Percentiles rank a stretch among this genome's conserved stretches.
Evolutionary conservation across 805 yeast species (phyloP).

Genomic region (Wickerhamiella cacticola): DNA sequence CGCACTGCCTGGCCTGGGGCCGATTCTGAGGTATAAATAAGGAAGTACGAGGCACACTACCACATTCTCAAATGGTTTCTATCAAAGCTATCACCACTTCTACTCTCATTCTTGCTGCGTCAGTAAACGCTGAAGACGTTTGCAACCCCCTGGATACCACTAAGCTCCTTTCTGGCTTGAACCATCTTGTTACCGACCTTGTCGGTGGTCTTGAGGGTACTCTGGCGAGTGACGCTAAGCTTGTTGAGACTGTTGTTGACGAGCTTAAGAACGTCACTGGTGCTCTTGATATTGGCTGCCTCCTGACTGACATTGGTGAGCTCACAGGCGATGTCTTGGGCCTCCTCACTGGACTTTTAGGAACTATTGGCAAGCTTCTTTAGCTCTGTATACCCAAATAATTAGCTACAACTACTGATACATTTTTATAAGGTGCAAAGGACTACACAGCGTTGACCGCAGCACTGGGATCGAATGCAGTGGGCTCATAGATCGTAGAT

Average conservation of each 20-base stretch:
- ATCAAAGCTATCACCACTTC: background rate
- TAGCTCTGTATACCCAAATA: background rate
- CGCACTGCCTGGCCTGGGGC: background rate
- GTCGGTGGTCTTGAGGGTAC: background rate
- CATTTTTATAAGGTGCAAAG: background rate
- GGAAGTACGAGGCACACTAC: background rate
- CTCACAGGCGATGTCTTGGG: background rate
- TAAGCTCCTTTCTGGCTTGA: background rate
- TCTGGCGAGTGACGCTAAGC: background rate
- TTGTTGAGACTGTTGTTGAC: background rate
- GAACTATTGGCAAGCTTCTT: background rate
- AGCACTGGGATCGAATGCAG: conserved; percentile 5
- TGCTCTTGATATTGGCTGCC: conserved; percentile 3
- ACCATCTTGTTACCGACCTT: background rate
- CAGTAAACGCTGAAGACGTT: background rate
- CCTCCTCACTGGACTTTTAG: background rate
- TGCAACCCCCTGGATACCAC: background rate
- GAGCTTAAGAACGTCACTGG: background rate
- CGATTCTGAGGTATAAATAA: background rate
- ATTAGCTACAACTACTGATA: background rate
- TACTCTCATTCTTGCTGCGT: background rate
- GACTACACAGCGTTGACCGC: background rate
- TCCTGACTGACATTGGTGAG: background rate
- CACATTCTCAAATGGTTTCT: background rate
- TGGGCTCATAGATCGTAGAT: background rate